Evolutionary conservation across 225 moss, liverwort and hornwort species (phyloP), one percentile per base, ranked within the genome.

Genomic region (Polytrichum commune): DNA sequence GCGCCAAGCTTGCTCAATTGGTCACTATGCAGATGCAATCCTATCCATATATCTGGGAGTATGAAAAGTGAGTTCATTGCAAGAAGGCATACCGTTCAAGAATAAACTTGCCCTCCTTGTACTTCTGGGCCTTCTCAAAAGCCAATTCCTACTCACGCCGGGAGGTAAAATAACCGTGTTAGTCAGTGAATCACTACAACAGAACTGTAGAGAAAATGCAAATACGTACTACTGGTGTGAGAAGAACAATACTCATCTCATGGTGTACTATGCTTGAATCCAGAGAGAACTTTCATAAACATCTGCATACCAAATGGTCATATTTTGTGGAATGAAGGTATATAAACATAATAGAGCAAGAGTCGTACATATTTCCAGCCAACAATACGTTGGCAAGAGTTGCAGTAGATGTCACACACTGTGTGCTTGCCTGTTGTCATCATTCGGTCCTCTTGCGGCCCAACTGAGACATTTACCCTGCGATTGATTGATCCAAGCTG

Each of bases 341-440:
- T 38, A 38, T 38, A 58, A 30, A 58, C 8, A 20, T 20, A 58
- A 58, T 58, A 58, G 80, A 73, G 68, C 1, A 60, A 74, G 75
- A 73, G 74, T 73, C 74, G 65, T 85, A 93, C 91, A 72, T 96
- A 96, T 90, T 96, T 96, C 93, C 96, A 96, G 68, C 96, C 96
- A 79, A 96, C 93, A 74, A 86, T 89, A 64, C 85, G 92, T 86
- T 81, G 93, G 80, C 96, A 96, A 82, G 89, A 86, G 77, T 92
- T 96, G 93, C 96, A 96, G 77, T 75, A 92, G 71, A 96, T 96
- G 65, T 96, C 96, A 58, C 92, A 93, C 72, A 96, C 96, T 46
- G 96, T 96, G 77, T 96, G 96, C 58, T 92, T 85, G 63, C 96
- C 96, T 19, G 93, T 96, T 8, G 96, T 96, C 96, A 96, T 96